Evolutionary conservation across 1,284 basidiomycete genomes (phyloP).

Genomic region (Bondarzewia mesenterica): DNA sequence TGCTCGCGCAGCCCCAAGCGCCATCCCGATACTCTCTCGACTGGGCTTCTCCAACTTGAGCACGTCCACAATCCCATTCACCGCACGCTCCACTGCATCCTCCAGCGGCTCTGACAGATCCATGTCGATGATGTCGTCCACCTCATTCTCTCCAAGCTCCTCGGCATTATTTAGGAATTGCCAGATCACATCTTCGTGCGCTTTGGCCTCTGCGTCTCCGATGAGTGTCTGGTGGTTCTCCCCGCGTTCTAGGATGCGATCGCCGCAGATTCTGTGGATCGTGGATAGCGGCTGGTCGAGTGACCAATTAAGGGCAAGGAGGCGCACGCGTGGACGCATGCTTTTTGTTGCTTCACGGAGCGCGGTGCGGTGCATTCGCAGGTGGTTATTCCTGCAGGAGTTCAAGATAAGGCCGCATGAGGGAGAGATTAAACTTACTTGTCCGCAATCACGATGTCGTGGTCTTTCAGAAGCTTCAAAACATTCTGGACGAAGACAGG

Average conservation of each 20-base stretch:
- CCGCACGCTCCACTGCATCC: constrained; percentile 48
- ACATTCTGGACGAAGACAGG: constrained; percentile 78
- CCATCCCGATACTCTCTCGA: constrained; percentile 50
- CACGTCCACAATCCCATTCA: constrained; percentile 46
- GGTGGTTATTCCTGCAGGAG: constrained; percentile 76
- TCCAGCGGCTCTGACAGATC: constrained; percentile 47
- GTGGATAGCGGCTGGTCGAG: constrained; percentile 44
- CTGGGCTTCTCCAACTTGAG: constrained; percentile 46
- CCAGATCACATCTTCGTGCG: constrained; percentile 80
- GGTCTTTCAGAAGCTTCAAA: constrained; percentile 44
- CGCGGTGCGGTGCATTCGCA: constrained; percentile 64
- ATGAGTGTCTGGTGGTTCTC: constrained; percentile 79
- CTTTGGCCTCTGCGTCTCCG: constrained; percentile 40
- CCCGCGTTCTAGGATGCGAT: constrained; percentile 69
- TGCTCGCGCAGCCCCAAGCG: constrained; percentile 42
- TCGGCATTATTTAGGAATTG: constrained; percentile 67
- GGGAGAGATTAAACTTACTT: constrained; percentile 42
- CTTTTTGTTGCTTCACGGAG: constrained; percentile 49
- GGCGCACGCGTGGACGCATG: constrained; percentile 44
- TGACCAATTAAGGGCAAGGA: constrained; percentile 78
- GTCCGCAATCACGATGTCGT: constrained; percentile 85
- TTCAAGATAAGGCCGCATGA: neutral
- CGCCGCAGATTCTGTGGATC: constrained; percentile 68
- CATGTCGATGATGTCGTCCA: constrained; percentile 64
- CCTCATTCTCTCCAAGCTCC: constrained; percentile 56